Evolutionary conservation across 768 basidiomycete genomes (phyloP), one percentile per base, ranked within the genome.

Genomic region (Aureoboletus auriporus): DNA sequence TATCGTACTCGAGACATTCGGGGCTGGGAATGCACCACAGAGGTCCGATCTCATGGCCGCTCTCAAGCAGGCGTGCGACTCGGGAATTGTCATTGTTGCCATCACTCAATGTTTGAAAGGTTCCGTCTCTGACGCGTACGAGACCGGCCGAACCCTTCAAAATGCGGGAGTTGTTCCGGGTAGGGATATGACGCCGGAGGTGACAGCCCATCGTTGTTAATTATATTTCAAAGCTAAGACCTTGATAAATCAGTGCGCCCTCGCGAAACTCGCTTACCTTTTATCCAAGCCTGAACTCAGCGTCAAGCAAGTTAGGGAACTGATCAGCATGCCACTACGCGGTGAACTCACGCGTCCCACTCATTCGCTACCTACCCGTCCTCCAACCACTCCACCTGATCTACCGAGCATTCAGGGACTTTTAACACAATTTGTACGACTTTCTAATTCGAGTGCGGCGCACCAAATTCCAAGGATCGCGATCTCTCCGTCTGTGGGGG

Each of bases 151-250:
- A 55, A 77, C 78, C 3, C 71, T 93, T 17, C 70, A 82, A 30
- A 75, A 80, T 40, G 76, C 72, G n/a, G 92, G 93, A 0, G 84
- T 94, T 16, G 78, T 93, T 11, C 77, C 89, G 0, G 93, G 93
- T 6, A 82, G 80, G 26, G 93, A 96, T 65, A 94, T 95, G 93
- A 96, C 93, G 1, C 89, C 92, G n/a, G 92, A 95, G 79, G 90
- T 89, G 50, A 50, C 35, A 6, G 14, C 1, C 23, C 26, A n/a
- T 13, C 35, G 42, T 35, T 44, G 8, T 23, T 20, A 28, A 11
- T 37, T 29, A 12, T 12, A 10, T 38, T 13, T 38, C 34, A 12
- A 34, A 29, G 16, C 44, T 55, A 14, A 55, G 35, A 29, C 8
- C n/a, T 45, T 17, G 45, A 40, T 16, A 8, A 14, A 8, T 23